phyloP scores from a whole-genome alignment of 768 basidiomycete genomes.

The Trametes maxima region DNA sequence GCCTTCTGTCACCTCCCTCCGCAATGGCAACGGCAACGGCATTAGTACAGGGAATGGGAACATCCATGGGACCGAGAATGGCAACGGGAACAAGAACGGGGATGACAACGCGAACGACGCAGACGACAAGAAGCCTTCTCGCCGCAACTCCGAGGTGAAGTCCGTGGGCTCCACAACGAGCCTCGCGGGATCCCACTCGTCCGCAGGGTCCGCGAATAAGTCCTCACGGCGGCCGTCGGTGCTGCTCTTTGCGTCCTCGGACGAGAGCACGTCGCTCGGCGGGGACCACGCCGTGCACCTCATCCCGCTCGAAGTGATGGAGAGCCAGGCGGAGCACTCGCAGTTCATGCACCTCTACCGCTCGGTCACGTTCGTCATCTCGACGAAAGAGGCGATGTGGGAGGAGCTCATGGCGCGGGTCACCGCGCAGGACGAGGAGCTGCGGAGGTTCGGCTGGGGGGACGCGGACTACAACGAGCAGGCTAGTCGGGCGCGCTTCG shows the following conservation, averaged over 20 bases:
- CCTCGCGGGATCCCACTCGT: slow-evolving; percentile 11
- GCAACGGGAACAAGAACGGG: no score
- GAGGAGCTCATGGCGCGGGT: slow-evolving; percentile 31
- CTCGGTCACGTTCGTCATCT: slow-evolving; percentile 27
- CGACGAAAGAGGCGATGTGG: slow-evolving; percentile 35
- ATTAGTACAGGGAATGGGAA: neutral
- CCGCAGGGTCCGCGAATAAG: neutral
- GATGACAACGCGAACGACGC: no score
- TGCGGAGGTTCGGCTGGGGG: slow-evolving; percentile 29
- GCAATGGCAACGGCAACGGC: neutral
- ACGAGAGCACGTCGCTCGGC: slow-evolving; percentile 23
- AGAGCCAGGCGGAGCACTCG: slow-evolving; percentile 23
- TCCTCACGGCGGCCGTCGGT: slow-evolving; percentile 10
- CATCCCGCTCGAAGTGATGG: slow-evolving; percentile 20
- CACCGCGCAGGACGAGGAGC: slow-evolving; percentile 9
- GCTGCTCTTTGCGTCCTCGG: slow-evolving; percentile 16
- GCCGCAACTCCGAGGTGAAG: slow-evolving; percentile 6
- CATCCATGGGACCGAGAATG: no score
- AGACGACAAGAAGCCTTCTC: neutral
- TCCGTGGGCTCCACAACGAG: slow-evolving; percentile 11
- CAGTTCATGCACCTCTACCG: slow-evolving; percentile 33
- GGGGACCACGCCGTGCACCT: slow-evolving; percentile 20
- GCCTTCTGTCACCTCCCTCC: slow-evolving; percentile 14
- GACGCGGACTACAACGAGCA: slow-evolving; percentile 24
- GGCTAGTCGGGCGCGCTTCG: slow-evolving; percentile 27